Base-by-base conservation (phyloP, 306 rosid species). In the Medicago ruthenica region DNA sequence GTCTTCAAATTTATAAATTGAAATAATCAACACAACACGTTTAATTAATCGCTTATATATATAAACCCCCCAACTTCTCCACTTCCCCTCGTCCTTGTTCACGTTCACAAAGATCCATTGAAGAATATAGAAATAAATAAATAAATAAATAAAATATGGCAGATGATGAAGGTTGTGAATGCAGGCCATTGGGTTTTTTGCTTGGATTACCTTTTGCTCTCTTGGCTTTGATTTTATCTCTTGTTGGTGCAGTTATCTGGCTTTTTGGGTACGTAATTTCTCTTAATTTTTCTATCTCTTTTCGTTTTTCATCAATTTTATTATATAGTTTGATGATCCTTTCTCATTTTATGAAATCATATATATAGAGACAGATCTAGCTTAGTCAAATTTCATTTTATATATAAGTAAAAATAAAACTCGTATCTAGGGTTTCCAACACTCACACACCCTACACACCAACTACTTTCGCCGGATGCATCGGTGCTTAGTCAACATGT, bases 121-220 rank as follows among this genome's bases (percentile, higher is more conserved):
- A 37, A 39, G 53, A 76, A 8, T 27, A 13, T 0, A 1, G 17
- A 8, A 22, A 20, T 51, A 64, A 3, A 58, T 45, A 39, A 6
- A 1, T 13, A 8, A 22, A 20, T 51, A 64, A 3, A 58, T 45
- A 39, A 6, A 16, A 75, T 34, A 88, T 87, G 91, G 92, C 74
- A 77, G 95, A 81, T 5, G 63, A 70, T 5, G 63, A 70, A 9
- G 81, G 53, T 67, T 92, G 97, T 81, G 90, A 81, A 67, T 93
- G 98, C 84, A 89, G 90, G 79, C 97, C 97, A 11, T 75, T 91
- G 51, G 98, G 97, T 22, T 91, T 93, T 87, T 80, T 91, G 74
- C 41, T 93, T 60, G 98, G 98, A 16, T 80, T 93, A 37, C 97
- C 98, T 15, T 93, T 93, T 61, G 93, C 97, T 4, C 47, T 93